Conservation (phyloP, 140 eudicot genomes). For the Ambrosia hybrid region DNA sequence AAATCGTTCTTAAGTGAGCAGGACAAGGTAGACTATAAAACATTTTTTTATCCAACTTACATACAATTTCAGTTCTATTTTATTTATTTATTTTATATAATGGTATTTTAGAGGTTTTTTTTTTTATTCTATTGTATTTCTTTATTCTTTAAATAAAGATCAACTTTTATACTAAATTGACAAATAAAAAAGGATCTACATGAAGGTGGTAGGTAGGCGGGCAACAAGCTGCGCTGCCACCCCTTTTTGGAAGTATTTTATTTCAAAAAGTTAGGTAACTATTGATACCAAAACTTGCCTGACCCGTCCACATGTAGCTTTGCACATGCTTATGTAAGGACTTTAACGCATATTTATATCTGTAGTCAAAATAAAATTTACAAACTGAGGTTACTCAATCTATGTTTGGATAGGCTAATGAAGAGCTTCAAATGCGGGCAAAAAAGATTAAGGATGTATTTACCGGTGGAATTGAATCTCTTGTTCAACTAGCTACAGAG, state of each 20-base stretch:
- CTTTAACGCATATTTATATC: neutral
- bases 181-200: too few species aligned
- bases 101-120: neutral
- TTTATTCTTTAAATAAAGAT: too few species aligned
- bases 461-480: slow-evolving; percentile 37
- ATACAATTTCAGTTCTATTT: neutral
- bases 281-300: neutral
- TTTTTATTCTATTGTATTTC: too few species aligned
- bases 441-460: slow-evolving; percentile 38
- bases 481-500: slow-evolving; percentile 50
- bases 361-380: neutral
- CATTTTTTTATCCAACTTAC: neutral
- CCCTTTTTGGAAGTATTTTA: neutral
- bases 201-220: too few species aligned
- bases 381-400: neutral
- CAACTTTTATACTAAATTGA: too few species aligned
- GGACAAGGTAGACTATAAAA: slow-evolving; percentile 40
- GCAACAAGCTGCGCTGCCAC: too few species aligned
- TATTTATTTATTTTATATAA: too few species aligned
- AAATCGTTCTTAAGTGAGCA: slow-evolving; percentile 41
- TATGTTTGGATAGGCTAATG: slow-evolving; percentile 40
- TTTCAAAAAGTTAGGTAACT: neutral
- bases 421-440: slow-evolving; percentile 39
- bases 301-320: neutral
- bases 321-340: neutral